These are phyloP conservation scores for Prunella vulgaris DNA, from an alignment of 257 asterid species.

Conservation along the genomic window DNA sequence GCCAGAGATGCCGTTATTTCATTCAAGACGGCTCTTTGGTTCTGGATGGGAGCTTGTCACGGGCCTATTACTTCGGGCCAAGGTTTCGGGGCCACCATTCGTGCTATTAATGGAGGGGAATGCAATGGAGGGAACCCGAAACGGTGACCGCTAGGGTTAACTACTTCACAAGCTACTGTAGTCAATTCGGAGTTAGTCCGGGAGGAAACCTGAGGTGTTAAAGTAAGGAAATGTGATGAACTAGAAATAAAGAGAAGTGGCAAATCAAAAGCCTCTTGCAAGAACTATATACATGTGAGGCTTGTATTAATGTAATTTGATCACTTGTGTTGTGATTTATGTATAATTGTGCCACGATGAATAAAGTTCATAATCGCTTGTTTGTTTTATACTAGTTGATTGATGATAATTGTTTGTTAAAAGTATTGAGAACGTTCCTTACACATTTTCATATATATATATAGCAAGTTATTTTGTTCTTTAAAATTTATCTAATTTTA, in stretches of 20 bases:
- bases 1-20: slow-evolving; percentile 30
- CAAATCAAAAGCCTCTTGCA: background rate
- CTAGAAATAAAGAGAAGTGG: background rate
- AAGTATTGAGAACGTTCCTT: too few relatives aligned
- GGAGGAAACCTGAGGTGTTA: slow-evolving; percentile 15
- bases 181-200: slow-evolving; percentile 11
- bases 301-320: background rate
- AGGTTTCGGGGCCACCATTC: slow-evolving; percentile 20
- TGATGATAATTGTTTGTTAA: too few relatives aligned
- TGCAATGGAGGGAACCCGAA: background rate
- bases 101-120: slow-evolving; percentile 18
- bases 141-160: slow-evolving; percentile 5
- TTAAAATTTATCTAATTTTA: too few relatives aligned
- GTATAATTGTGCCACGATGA: background rate
- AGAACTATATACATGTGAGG: too few relatives aligned
- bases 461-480: too few relatives aligned
- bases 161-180: slow-evolving; percentile 11
- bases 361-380: background rate
- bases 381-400: too few relatives aligned
- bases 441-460: too few relatives aligned
- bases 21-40: slow-evolving; percentile 29
- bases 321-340: background rate
- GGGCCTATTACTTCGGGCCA: background rate
- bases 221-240: background rate
- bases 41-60: slow-evolving; percentile 17